These are phyloP conservation scores for Fraxinus latifolia DNA, from an alignment of 305 asterid species.

Conservation along the genomic window DNA sequence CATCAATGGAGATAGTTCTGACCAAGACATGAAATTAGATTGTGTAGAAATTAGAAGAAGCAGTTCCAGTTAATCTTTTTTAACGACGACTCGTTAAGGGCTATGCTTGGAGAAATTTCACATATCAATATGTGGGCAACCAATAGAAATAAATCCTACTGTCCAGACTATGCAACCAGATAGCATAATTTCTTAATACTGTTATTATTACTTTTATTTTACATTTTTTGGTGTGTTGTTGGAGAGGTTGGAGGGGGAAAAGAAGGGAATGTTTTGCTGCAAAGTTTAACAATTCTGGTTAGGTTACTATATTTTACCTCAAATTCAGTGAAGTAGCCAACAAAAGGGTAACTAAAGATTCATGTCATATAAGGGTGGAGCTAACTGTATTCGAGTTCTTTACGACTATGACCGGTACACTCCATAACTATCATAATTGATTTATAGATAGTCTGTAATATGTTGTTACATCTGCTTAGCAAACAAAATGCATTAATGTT, in stretches of 20 bases:
- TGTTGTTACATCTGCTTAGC: neutral
- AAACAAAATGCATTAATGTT: neutral
- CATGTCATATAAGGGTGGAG: neutral
- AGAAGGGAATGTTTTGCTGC: neutral
- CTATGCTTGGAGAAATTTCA: neutral
- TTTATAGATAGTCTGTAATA: neutral
- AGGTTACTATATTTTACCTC: neutral
- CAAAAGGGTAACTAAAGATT: neutral
- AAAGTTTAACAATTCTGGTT: neutral
- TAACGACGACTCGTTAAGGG: neutral
- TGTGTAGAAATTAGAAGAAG: neutral
- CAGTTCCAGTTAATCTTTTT: neutral
- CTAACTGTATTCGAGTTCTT: neutral
- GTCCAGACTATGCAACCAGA: neutral
- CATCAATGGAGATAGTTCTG: neutral
- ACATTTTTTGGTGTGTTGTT: neutral
- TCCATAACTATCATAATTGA: neutral
- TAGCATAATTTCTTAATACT: neutral
- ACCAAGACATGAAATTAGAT: conserved; percentile 1
- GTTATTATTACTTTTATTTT: neutral
- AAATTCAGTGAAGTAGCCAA: neutral
- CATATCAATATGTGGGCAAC: neutral
- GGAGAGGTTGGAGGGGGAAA: neutral
- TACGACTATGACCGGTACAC: neutral
- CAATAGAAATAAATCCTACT: neutral